These are phyloP conservation scores for Pestalotiopsis sp. DNA, from an alignment of 2,329 filamentous ascomycete species.

Conservation along the genomic window DNA sequence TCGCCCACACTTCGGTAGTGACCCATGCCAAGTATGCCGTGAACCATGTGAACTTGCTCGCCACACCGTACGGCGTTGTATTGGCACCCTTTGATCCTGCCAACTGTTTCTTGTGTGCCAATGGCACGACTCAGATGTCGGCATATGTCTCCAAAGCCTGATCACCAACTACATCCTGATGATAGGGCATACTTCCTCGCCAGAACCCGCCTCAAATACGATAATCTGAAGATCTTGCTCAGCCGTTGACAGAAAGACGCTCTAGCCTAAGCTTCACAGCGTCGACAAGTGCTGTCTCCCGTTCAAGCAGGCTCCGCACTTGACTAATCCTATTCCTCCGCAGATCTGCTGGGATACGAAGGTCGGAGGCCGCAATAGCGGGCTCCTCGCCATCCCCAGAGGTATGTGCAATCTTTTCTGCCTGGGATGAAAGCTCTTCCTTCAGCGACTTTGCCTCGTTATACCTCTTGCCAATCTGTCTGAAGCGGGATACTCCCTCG, in stretches of 20 bases:
- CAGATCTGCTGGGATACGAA: slow-evolving; percentile 60
- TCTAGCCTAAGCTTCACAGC: slow-evolving; percentile 64
- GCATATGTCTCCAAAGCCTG: not conserved
- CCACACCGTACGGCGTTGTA: no score
- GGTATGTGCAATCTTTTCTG: slow-evolving; percentile 39
- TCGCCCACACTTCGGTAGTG: no score
- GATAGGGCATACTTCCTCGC: not conserved
- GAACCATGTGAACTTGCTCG: no score
- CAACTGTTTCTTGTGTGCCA: not conserved
- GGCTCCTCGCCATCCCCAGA: slow-evolving; percentile 27
- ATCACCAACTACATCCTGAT: not conserved
- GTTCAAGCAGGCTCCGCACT: slow-evolving; percentile 62
- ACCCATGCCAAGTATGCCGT: no score
- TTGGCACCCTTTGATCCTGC: not conserved
- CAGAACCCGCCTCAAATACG: not conserved
- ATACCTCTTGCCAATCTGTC: slow-evolving; percentile 56
- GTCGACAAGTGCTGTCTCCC: slow-evolving; percentile 68
- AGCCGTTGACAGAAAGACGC: slow-evolving; percentile 43
- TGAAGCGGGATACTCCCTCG: slow-evolving; percentile 38
- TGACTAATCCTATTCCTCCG: slow-evolving; percentile 63
- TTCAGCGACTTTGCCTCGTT: slow-evolving; percentile 56
- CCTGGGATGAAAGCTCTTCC: slow-evolving; percentile 53
- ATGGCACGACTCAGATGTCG: not conserved
- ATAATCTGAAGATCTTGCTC: not conserved
- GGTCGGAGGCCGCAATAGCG: slow-evolving; percentile 36